Base-by-base conservation (phyloP, 768 basidiomycete genomes). In the Pleurotus citrinopileatus region DNA sequence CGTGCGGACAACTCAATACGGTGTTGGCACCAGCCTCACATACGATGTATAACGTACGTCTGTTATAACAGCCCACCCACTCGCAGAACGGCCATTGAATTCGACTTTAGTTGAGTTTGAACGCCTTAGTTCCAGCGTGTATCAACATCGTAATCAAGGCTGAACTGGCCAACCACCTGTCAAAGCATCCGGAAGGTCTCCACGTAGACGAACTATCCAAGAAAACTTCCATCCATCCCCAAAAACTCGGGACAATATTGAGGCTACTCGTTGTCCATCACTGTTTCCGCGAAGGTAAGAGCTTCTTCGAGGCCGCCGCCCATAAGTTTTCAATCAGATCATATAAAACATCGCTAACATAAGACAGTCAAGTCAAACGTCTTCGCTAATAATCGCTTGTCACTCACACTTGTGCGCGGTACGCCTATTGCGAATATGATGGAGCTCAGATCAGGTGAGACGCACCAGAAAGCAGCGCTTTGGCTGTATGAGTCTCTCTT, bases 1-100 rank as follows among this genome's bases (percentile, higher is more conserved):
- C 64, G 2, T 63, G 61, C 54, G 53, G 43, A 13, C 61, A 60
- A 52, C 58, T 63, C 1, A 59, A 61, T 47, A 46, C 57, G 2
- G 60, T 55, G 15, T 42, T 65, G 5, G 57, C 60, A 1, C 59
- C 52, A 2, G 59, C 64, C 1, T 23, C 22, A 12, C 59, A 59
- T 25, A 57, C 55, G 25, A 52, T 65, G 19, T 17, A 52, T 50
- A 59, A 63, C 55, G 55, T 61, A 44, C 23, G 61, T 56, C 10
- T 19, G 13, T 23, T n/a, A 37, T 29, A n/a, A n/a, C n/a, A n/a
- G n/a, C n/a, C n/a, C n/a, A n/a, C n/a, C n/a, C n/a, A n/a, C n/a
- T n/a, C n/a, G n/a, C n/a, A n/a, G 17, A 8, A 26, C 20, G 22
- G 20, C 23, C 27, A 13, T 5, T 52, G 19, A 20, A 12, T n/a